Conservation (phyloP, 2,329 filamentous ascomycete genomes). For the Colletotrichum caudatum region DNA sequence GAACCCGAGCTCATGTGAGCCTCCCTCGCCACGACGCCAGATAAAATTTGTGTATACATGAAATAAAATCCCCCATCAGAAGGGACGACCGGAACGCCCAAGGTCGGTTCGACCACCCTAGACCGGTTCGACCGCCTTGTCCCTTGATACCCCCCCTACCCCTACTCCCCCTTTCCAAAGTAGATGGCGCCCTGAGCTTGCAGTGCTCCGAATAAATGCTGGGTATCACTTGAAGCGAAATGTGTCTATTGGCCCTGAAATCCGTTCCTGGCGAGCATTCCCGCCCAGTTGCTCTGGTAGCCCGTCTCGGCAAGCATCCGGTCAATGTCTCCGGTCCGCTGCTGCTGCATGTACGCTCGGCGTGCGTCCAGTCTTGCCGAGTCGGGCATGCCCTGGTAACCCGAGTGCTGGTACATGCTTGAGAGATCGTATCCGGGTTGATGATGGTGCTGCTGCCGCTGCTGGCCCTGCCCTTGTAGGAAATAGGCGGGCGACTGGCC, state of each 20-base stretch:
- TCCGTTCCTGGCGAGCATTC: conserved; percentile 41
- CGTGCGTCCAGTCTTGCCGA: conserved; percentile 39
- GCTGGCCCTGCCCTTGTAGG: conserved; percentile 61
- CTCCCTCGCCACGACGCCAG: conserved; percentile 8
- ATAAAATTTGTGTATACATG: conserved; percentile 5
- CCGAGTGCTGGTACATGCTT: conserved; percentile 41
- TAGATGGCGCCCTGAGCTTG: conserved; percentile 39
- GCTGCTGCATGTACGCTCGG: conserved; percentile 41
- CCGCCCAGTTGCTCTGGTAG: conserved; percentile 42
- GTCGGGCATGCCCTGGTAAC: conserved; percentile 37
- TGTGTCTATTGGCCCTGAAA: conserved; percentile 38
- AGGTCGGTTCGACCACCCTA: conserved; percentile 13
- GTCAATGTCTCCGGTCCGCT: conserved; percentile 37
- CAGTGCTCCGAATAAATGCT: conserved; percentile 41
- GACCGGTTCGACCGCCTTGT: background rate
- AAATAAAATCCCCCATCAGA: conserved; percentile 15
- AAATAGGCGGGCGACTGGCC: conserved; percentile 79
- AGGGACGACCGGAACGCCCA: conserved; percentile 33
- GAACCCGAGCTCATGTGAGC: background rate
- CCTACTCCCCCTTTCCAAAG: background rate
- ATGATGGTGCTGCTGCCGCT: conserved; percentile 47
- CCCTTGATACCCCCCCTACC: background rate
- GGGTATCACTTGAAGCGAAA: conserved; percentile 42
- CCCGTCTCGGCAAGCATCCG: conserved; percentile 42
- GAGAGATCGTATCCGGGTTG: conserved; percentile 37